Base-by-base conservation (phyloP, 352 stramenopile genomes). In the Phytophthora boehmeriae region DNA sequence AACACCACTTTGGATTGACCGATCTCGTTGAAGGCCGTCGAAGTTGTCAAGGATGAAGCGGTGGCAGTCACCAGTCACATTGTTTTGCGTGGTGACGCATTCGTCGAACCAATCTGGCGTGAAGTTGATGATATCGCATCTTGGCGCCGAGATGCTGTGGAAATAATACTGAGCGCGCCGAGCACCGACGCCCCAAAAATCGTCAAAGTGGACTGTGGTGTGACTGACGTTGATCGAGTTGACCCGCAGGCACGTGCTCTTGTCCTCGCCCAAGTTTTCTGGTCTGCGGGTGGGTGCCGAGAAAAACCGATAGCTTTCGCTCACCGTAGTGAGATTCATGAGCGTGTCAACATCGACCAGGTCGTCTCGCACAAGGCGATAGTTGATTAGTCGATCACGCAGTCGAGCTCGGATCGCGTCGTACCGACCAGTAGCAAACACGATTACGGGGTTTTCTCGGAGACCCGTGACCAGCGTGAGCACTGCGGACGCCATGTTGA, bases 1-100 rank as follows among this genome's bases (percentile, higher is more conserved):
- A 3, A 78, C 46, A 8, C 64, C 76, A 1, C 57, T 71, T 47
- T 86, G 78, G 32, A 82, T 73, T 16, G 57, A 17, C 2, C 69
- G 68, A 23, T 81, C 60, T 0, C 69, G 25, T 1, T 56, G 51
- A 16, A 89, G 62, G 8, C 56, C 25, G 1, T 80, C 61, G 22
- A 86, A 90, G 17, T 84, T 68, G 48, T 81, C 61, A 5, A 86
- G 51, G n/a, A 89, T 85, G 46, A 84, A 73, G n/a, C 66, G 59
- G 27, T 88, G 67, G 30, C 76, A 88, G 5, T 41, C 39, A 9
- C 48, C 50, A 4, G 67, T 68, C 2, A 60, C 63, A 46, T 85
- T 81, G 11, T 16, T 25, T 41, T 71, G 17, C n/a, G 28, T 45
- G 11, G 19, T 28, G 19, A 78, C 35, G 46, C 79, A 88, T 19